Conservation (phyloP, 345 rosid species). For the Trapa bicornis region DNA sequence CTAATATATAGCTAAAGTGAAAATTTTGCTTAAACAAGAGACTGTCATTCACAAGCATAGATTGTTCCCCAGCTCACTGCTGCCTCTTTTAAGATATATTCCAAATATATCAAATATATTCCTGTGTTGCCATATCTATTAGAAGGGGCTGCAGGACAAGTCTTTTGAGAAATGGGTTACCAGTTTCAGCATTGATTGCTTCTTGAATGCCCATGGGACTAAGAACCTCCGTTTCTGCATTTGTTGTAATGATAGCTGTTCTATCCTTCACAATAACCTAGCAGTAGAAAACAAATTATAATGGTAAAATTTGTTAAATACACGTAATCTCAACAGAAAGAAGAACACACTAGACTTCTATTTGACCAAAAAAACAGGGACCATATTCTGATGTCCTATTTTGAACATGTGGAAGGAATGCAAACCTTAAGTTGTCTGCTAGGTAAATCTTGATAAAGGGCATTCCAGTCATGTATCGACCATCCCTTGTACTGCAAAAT, state of each 20-base stretch:
- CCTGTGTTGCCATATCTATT: background rate
- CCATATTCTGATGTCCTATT: too few species aligned
- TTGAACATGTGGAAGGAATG: background rate
- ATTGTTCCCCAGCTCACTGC: background rate
- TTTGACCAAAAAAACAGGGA: too few species aligned
- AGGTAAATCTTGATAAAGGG: slow-evolving; percentile 75
- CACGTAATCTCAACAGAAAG: background rate
- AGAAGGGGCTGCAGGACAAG: background rate
- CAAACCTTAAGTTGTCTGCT: slow-evolving; percentile 81
- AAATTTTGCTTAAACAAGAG: background rate
- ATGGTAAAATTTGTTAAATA: background rate
- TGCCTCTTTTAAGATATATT: too few species aligned
- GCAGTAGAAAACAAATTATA: background rate
- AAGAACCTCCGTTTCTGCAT: slow-evolving; percentile 66
- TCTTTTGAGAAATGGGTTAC: slow-evolving; percentile 13
- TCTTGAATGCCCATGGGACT: slow-evolving; percentile 81
- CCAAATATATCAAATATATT: background rate
- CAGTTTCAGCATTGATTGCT: slow-evolving; percentile 60
- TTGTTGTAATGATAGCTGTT: slow-evolving; percentile 58
- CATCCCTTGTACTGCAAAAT: slow-evolving; percentile 67
- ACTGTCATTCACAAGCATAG: background rate
- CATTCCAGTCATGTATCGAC: slow-evolving; percentile 71
- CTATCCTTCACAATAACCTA: slow-evolving; percentile 85
- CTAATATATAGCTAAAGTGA: background rate
- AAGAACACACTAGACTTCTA: background rate